These are phyloP conservation scores for Paxillus involutus DNA, from an alignment of 768 basidiomycete species.

Conservation along the genomic window DNA sequence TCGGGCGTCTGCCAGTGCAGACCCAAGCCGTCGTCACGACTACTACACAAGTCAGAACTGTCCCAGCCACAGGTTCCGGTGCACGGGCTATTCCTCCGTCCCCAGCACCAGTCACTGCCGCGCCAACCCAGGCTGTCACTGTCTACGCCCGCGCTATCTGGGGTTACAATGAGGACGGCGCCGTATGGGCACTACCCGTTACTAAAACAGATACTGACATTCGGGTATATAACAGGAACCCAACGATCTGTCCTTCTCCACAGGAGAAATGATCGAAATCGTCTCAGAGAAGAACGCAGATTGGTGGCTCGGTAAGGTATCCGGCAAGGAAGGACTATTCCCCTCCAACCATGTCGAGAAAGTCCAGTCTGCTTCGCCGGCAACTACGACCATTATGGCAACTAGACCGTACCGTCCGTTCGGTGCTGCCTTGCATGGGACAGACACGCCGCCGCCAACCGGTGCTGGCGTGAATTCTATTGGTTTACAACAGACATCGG, in stretches of 20 bases:
- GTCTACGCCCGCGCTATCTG: constrained; percentile 57
- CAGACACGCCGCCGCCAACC: constrained; percentile 30
- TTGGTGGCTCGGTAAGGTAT: constrained; percentile 79
- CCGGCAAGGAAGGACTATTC: constrained; percentile 72
- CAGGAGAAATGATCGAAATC: constrained; percentile 78
- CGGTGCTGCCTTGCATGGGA: constrained; percentile 36
- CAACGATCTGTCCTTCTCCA: constrained; percentile 75
- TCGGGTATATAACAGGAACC: constrained; percentile 51
- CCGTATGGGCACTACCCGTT: constrained; percentile 32
- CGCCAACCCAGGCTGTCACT: constrained; percentile 4
- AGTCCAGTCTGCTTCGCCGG: constrained; percentile 23
- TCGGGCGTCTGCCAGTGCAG: constrained; percentile 42
- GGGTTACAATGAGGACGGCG: constrained; percentile 63
- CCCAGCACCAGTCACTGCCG: constrained; percentile 9
- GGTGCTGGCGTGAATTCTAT: constrained; percentile 29
- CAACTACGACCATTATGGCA: background rate
- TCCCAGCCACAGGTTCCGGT: background rate
- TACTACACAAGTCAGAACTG: constrained; percentile 10
- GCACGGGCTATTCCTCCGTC: constrained; percentile 18
- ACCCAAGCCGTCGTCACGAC: constrained; percentile 16
- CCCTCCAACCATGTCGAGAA: constrained; percentile 76
- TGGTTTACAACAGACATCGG: constrained; percentile 28
- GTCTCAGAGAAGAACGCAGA: constrained; percentile 78
- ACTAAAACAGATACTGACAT: constrained; percentile 1
- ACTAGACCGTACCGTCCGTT: constrained; percentile 35